Conservation (phyloP, 163 green algal species). For the Chloromonas sp. region DNA sequence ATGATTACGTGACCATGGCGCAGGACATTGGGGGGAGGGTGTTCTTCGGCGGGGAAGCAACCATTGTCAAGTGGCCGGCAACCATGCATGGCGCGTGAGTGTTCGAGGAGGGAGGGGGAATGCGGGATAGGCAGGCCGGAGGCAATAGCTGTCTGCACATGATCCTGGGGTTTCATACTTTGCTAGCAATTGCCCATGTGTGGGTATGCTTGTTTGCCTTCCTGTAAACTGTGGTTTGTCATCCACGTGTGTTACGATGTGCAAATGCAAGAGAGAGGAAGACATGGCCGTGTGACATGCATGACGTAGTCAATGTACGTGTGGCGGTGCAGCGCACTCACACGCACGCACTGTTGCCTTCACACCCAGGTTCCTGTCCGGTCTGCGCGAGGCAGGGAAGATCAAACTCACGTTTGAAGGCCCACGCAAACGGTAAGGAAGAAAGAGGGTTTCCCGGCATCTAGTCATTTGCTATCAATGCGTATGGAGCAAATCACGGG, state of each 20-base stretch:
- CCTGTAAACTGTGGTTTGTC: neutral
- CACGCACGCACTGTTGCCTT: neutral
- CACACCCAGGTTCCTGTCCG: slow-evolving; percentile 57
- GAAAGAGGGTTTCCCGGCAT: neutral
- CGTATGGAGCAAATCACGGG: too few species aligned
- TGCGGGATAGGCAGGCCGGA: neutral
- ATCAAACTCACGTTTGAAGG: slow-evolving; percentile 9
- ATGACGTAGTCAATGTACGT: neutral
- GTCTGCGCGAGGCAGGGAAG: slow-evolving; percentile 59
- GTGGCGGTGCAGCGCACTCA: neutral
- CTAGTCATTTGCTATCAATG: neutral
- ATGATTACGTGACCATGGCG: slow-evolving; percentile 85
- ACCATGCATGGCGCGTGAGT: slow-evolving; percentile 90
- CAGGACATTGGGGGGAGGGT: slow-evolving; percentile 65
- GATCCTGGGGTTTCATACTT: neutral
- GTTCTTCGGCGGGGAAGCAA: slow-evolving; percentile 81
- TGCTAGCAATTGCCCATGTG: neutral
- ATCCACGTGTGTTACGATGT: neutral
- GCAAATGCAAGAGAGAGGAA: neutral
- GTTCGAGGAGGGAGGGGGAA: neutral
- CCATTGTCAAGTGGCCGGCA: slow-evolving; percentile 62
- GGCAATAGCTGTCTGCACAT: neutral
- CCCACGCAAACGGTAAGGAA: neutral
- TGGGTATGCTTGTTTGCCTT: neutral
- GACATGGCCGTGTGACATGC: too few species aligned